Evolutionary conservation across 2,329 filamentous ascomycete genomes (phyloP).

Genomic region (Gaeumannomyces tritici): DNA sequence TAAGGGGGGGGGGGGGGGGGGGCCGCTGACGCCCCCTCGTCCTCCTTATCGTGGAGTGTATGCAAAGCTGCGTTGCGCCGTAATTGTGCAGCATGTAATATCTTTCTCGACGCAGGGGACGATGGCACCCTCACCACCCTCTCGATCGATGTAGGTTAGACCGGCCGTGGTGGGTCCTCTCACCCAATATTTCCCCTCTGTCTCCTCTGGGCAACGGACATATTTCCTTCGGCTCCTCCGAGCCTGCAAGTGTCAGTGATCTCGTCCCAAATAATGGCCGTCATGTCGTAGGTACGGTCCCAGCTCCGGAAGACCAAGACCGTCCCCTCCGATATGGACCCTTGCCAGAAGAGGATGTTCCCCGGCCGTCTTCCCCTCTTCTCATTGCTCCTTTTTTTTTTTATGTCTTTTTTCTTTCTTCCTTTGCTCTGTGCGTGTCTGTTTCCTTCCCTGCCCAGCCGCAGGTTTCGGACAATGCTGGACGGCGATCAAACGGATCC

Average conservation of each 20-base stretch:
- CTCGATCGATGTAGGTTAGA: not conserved
- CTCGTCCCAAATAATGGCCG: not conserved
- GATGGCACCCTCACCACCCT: not conserved
- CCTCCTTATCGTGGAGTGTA: too few relatives aligned
- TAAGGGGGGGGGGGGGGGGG: too few relatives aligned
- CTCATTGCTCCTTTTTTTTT: not conserved
- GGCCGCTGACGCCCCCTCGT: too few relatives aligned
- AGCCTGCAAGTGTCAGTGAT: not conserved
- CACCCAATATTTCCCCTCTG: not conserved
- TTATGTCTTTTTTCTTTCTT: too few relatives aligned
- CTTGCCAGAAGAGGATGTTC: not conserved
- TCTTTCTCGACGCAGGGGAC: too few relatives aligned
- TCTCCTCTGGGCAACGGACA: not conserved
- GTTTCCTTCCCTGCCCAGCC: too few relatives aligned
- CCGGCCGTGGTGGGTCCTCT: not conserved
- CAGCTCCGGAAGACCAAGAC: not conserved
- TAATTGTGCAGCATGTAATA: too few relatives aligned
- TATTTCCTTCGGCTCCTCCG: not conserved
- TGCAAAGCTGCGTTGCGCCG: too few relatives aligned
- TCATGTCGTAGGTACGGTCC: not conserved
- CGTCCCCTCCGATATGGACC: not conserved
- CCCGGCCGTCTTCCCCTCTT: not conserved
- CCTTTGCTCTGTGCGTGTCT: not conserved
- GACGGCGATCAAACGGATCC: not conserved
- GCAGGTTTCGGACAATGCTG: slow-evolving; percentile 1